Evolutionary conservation across 768 basidiomycete species (phyloP).

Genomic region (Suillus paluster): DNA sequence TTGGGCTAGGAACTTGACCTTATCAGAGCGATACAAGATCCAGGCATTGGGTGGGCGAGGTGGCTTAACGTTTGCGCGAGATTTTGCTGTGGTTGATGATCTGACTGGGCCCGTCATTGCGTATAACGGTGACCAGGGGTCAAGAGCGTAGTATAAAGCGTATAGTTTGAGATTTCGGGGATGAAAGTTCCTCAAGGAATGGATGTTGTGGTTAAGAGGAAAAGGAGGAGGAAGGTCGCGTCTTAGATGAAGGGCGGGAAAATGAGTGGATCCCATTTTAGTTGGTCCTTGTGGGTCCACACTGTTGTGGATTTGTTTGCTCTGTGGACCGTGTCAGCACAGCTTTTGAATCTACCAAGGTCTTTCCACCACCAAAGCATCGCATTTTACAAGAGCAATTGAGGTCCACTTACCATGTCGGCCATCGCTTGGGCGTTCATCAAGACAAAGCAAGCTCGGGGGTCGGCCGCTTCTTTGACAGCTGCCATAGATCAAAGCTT

Average conservation of each 20-base stretch:
- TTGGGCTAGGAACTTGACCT: conserved; percentile 48
- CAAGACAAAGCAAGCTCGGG: conserved; percentile 9
- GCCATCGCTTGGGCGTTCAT: conserved; percentile 16
- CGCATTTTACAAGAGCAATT: conserved; percentile 1
- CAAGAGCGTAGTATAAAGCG: conserved; percentile 11
- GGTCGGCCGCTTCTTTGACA: conserved; percentile 4
- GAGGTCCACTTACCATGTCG: conserved; percentile 20
- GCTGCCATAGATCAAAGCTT: conserved; percentile 22
- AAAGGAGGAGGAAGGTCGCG: conserved; percentile 23
- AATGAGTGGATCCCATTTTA: conserved; percentile 35
- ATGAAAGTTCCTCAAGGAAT: conserved; percentile 19
- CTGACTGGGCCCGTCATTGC: conserved; percentile 29
- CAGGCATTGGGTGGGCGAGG: conserved; percentile 83
- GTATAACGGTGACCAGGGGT: conserved; percentile 16
- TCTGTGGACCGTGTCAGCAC: conserved; percentile 16
- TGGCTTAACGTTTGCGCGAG: conserved; percentile 35
- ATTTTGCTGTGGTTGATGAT: neutral
- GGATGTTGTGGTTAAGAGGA: conserved; percentile 18
- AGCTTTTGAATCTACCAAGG: conserved; percentile 13
- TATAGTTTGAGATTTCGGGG: conserved; percentile 9
- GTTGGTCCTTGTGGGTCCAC: conserved; percentile 41
- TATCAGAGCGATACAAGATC: conserved; percentile 78
- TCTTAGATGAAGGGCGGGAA: conserved; percentile 27
- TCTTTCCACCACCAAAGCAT: conserved; percentile 1
- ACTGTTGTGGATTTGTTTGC: conserved; percentile 37